Evolutionary conservation across 140 eudicot species (phyloP).

Genomic region (Flaveria floridana): DNA sequence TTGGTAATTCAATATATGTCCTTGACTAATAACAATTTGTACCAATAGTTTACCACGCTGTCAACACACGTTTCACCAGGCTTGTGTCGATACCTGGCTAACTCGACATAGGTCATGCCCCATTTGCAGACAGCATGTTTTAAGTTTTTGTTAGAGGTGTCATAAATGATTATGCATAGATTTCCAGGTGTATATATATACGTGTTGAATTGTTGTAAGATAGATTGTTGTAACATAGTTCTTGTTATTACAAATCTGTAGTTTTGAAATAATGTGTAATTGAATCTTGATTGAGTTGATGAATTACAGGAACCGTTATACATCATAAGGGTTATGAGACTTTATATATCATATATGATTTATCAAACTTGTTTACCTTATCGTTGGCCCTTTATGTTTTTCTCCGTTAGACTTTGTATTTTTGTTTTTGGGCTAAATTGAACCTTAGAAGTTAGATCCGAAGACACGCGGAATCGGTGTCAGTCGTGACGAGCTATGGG

Average conservation of each 20-base stretch:
- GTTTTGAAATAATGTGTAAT: constrained; percentile 6
- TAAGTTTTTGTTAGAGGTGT: constrained; percentile 22
- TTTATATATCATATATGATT: too few species aligned
- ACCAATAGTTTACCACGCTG: constrained; percentile 43
- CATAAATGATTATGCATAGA: not conserved
- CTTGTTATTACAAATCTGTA: constrained; percentile 13
- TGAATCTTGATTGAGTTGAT: not conserved
- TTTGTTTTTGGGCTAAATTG: too few species aligned
- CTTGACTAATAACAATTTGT: too few species aligned
- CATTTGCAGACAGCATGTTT: constrained; percentile 50
- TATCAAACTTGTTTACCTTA: too few species aligned
- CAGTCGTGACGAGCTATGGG: too few species aligned
- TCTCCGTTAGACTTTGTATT: too few species aligned
- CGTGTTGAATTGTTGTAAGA: constrained; percentile 13
- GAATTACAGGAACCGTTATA: too few species aligned
- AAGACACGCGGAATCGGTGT: too few species aligned
- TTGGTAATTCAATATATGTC: too few species aligned
- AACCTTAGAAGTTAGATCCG: too few species aligned
- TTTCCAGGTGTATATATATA: constrained; percentile 1
- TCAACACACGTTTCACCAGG: constrained; percentile 55
- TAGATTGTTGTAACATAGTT: constrained; percentile 9
- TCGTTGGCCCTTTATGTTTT: too few species aligned
- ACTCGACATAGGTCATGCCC: constrained; percentile 59
- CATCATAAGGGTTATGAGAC: too few species aligned
- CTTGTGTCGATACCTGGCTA: constrained; percentile 70